Evolutionary conservation across 176 grass and related monocot species (phyloP), one percentile per base, ranked within the genome.

Genomic region (Oryza australiensis): DNA sequence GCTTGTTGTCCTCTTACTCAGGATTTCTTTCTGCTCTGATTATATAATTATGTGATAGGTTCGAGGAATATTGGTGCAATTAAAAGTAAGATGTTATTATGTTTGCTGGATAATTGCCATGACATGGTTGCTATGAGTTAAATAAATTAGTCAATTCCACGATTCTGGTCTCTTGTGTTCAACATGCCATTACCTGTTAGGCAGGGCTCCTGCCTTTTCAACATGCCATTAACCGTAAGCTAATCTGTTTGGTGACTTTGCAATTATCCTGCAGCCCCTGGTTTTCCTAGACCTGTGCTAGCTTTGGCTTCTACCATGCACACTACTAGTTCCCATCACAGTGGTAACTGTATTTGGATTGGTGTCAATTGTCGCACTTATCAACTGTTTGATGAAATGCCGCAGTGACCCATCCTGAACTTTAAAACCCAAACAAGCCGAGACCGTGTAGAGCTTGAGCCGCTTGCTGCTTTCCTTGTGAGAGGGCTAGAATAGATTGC

Each of bases 141-240:
- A 81, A 89, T 89, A 89, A 89, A 43, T 85, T 57, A 15, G 24
- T 63, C 9, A 26, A 49, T 48, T 29, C 4, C 49, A 55, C 1
- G 43, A 30, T 3, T 26, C 22, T 71, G 0, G 26, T 66, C 22
- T 42, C 26, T 9, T 63, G 8, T 26, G 23, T 78, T 65, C 32
- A 20, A 23, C 67, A 33, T 30, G 1, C 51, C 15, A 63, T 57
- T 24, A 24, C 18, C 10, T 62, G 46, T 53, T 53, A 53, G 38
- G 45, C 45, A 15, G 45, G 13, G 45, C 45, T 15, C 13, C 45
- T 48, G 2, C 45, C 45, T 48, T 48, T 77, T 64, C 38, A 23
- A n/a, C 66, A 30, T 28, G 2, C 38, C 14, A 46, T 53, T 41
- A 24, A 30, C 10, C 73, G 45, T 63, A 27, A 62, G 66, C 16